Conservation (phyloP, 2,329 filamentous ascomycete species). For the Alternaria triticina region DNA sequence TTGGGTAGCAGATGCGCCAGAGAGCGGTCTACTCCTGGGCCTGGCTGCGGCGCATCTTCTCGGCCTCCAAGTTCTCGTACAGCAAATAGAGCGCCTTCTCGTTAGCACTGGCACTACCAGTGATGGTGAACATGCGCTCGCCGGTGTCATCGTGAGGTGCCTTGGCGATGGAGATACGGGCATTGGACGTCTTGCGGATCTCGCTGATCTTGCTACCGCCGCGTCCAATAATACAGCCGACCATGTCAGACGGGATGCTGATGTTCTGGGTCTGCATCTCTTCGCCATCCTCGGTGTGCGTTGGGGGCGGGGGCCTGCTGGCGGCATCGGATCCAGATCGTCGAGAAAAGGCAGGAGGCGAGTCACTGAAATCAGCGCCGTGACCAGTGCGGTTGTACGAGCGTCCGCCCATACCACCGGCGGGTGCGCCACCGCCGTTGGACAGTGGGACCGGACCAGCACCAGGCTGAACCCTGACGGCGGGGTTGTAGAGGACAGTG, state of each 20-base stretch:
- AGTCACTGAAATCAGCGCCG: conserved; percentile 95
- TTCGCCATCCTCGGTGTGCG: conserved; percentile 94
- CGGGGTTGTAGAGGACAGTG: conserved; percentile 96
- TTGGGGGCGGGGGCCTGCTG: conserved; percentile 76
- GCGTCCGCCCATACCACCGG: conserved; percentile 60
- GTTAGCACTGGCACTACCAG: conserved; percentile 91
- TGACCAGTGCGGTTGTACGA: conserved; percentile 93
- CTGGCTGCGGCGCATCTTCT: conserved; percentile 96
- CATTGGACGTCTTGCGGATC: conserved; percentile 95
- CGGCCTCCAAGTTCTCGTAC: conserved; percentile 98
- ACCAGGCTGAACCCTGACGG: conserved; percentile 79
- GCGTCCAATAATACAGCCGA: conserved; percentile 97
- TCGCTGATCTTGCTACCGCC: conserved; percentile 97
- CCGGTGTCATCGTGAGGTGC: conserved; percentile 95
- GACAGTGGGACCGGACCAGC: conserved; percentile 58
- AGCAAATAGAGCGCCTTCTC: conserved; percentile 95
- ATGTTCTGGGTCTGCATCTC: conserved; percentile 99
- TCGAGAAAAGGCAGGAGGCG: conserved; percentile 70
- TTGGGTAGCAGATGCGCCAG: conserved; percentile 4
- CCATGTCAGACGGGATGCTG: conserved; percentile 99
- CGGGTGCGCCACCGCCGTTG: conserved; percentile 61
- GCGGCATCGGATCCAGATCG: conserved; percentile 84
- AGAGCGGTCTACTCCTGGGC: conserved; percentile 57
- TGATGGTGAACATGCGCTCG: conserved; percentile 99
- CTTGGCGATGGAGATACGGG: conserved; percentile 97